Conservation (phyloP, 768 basidiomycete species). For the Amanita polypyramis region DNA sequence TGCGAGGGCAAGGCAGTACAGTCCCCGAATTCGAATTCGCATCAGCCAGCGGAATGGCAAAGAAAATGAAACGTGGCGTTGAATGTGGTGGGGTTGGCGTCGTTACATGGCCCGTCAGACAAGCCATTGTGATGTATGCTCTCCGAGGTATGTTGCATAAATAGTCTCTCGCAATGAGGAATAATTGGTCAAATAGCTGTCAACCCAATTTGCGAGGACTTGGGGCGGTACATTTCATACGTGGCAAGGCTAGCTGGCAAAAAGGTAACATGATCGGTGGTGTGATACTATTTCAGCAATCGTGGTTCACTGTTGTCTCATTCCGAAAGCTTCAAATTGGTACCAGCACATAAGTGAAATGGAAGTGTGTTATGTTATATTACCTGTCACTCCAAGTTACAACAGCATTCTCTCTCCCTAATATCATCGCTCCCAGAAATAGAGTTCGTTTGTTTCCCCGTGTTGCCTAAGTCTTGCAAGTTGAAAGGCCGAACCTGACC, state of each 20-base stretch:
- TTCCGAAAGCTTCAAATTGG: not conserved
- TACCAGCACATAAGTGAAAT: no score
- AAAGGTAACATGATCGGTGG: conserved; percentile 13
- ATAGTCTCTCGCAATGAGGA: not conserved
- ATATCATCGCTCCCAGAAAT: no score
- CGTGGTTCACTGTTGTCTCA: not conserved
- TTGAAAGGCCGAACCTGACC: no score
- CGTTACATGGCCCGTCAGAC: conserved; percentile 17
- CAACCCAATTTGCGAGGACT: conserved; percentile 19
- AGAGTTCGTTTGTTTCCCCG: no score
- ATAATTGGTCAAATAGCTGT: conserved; percentile 10
- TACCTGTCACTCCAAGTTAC: no score
- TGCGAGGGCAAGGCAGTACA: conserved; percentile 16
- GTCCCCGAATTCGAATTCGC: conserved; percentile 13
- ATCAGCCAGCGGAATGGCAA: conserved; percentile 14
- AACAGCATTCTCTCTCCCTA: no score
- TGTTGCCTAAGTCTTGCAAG: no score
- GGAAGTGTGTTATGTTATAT: no score
- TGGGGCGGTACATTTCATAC: conserved; percentile 14
- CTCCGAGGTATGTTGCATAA: conserved; percentile 13
- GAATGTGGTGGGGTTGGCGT: conserved; percentile 18
- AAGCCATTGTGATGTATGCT: conserved; percentile 15
- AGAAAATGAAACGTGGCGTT: conserved; percentile 16
- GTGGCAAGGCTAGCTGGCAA: conserved; percentile 14
- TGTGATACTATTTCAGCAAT: not conserved